Evolutionary conservation across 2,329 filamentous ascomycete genomes (phyloP).

Genomic region (Fusarium odoratissimum): DNA sequence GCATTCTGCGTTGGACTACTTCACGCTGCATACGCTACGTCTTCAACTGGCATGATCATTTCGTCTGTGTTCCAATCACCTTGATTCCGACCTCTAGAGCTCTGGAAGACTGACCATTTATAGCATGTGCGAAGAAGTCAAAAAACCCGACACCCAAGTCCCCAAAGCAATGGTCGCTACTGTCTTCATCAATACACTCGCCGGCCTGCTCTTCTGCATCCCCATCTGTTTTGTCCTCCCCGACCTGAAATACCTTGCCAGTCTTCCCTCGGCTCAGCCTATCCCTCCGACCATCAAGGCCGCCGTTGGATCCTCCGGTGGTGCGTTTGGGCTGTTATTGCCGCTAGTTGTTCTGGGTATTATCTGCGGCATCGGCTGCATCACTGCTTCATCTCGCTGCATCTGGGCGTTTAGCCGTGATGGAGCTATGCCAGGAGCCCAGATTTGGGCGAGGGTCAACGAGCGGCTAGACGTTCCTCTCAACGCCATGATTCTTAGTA

Average conservation of each 20-base stretch:
- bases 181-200: slow-evolving; percentile 73
- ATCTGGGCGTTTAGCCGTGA: slow-evolving; percentile 78
- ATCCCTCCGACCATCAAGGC: slow-evolving; percentile 72
- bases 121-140: slow-evolving; percentile 80
- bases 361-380: slow-evolving; percentile 76
- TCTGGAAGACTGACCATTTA: background rate
- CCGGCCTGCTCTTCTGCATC: slow-evolving; percentile 75
- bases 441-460: slow-evolving; percentile 71
- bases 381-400: slow-evolving; percentile 74
- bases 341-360: slow-evolving; percentile 74
- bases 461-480: slow-evolving; percentile 71
- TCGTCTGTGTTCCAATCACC: slow-evolving; percentile 58
- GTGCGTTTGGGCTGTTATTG: slow-evolving; percentile 70
- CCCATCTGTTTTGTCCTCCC: slow-evolving; percentile 77
- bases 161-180: slow-evolving; percentile 79
- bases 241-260: slow-evolving; percentile 66
- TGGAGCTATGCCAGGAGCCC: slow-evolving; percentile 73
- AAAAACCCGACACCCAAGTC: slow-evolving; percentile 73
- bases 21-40: slow-evolving; percentile 79
- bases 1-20: slow-evolving; percentile 79
- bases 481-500: slow-evolving; percentile 79
- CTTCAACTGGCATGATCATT: slow-evolving; percentile 83
- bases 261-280: slow-evolving; percentile 64
- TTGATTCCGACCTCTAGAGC: background rate
- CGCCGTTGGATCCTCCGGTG: slow-evolving; percentile 70